These are phyloP conservation scores for Sodiomyces alkalinus DNA, from an alignment of 2,329 filamentous ascomycete genomes.

Conservation along the genomic window DNA sequence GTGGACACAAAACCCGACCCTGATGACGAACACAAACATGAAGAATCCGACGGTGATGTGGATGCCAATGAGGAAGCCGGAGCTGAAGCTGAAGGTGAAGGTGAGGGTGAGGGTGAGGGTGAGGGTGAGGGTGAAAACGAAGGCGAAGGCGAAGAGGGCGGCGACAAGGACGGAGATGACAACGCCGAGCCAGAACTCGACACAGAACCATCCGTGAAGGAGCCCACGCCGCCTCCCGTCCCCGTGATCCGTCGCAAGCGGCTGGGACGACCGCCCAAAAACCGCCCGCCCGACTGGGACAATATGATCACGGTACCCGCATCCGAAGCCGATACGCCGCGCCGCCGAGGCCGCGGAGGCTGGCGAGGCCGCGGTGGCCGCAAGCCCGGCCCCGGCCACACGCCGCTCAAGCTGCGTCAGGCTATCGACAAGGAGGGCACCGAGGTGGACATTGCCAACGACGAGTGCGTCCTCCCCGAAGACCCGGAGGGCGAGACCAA, in stretches of 20 bases:
- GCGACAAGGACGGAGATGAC: slow-evolving; percentile 32
- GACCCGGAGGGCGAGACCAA: slow-evolving; percentile 84
- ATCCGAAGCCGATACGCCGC: slow-evolving; percentile 41
- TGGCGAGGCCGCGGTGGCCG: slow-evolving; percentile 54
- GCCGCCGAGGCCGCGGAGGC: slow-evolving; percentile 51
- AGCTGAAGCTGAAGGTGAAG: too few relatives aligned
- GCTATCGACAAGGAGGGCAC: slow-evolving; percentile 90
- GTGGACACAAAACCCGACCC: slow-evolving; percentile 9
- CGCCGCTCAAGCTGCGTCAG: slow-evolving; percentile 65
- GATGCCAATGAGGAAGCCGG: slow-evolving; percentile 24
- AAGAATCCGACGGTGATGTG: slow-evolving; percentile 24
- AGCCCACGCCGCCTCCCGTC: slow-evolving; percentile 36
- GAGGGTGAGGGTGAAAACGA: too few relatives aligned
- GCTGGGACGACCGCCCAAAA: slow-evolving; percentile 76
- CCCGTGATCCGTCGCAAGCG: slow-evolving; percentile 59
- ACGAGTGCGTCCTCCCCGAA: slow-evolving; percentile 79
- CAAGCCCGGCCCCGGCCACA: slow-evolving; percentile 53
- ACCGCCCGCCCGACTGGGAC: slow-evolving; percentile 68
- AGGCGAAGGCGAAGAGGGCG: slow-evolving; percentile 31
- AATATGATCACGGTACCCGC: slow-evolving; percentile 39
- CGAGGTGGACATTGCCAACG: slow-evolving; percentile 75
- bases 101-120: too few relatives aligned
- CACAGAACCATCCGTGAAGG: slow-evolving; percentile 26
- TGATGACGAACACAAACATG: slow-evolving; percentile 9
- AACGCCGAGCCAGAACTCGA: slow-evolving; percentile 20